Base-by-base conservation (phyloP, 1,139 yeast species). In the Saccharomyces hybrid region DNA sequence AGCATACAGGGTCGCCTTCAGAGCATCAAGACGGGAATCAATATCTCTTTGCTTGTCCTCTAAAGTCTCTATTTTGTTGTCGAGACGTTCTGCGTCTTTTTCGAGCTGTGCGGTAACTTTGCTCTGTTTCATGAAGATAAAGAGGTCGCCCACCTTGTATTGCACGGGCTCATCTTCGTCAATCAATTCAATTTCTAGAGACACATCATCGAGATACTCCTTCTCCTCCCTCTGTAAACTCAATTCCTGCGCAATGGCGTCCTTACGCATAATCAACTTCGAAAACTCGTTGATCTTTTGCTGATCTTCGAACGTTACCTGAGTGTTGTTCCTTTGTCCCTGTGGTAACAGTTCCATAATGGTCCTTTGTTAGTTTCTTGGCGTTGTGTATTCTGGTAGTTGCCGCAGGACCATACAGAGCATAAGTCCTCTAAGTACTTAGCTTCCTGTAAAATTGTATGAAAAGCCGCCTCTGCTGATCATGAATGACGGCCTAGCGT, bases 281-380 rank as follows among this genome's bases (percentile, higher is more conserved):
- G 96, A 88, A 66, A 93, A 93, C 67, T 83, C 82, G 70, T 93
- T 93, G 73, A 93, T 93, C 66, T 81, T 81, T 66, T 86, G 84
- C 73, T 93, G 99, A 69, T 93, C 98, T 57, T 81, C 90, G 83
- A 91, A 87, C 28, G 83, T 76, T 27, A 93, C 99, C 65, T 88
- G 95, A 0, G 82, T 79, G 20, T 83, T 84, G 67, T 87, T 86
- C 58, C 73, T 72, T 65, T 83, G 82, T 4, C 88, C 88, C 63
- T 81, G 80, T 3, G 89, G 88, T 58, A 84, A 75, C 61, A 81
- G 70, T 62, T 79, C 82, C 82, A 79, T 78, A 29, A 42, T 55
- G 7, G 11, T 8, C n/a, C 4, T 46, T 7, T 25, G 13, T 16
- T 46, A 3, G 31, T 25, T 46, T 23, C n/a, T 16, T 27, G 9